phyloP scores from a whole-genome alignment of 176 grass and related monocot species.

The Thinopyrum elongatum region DNA sequence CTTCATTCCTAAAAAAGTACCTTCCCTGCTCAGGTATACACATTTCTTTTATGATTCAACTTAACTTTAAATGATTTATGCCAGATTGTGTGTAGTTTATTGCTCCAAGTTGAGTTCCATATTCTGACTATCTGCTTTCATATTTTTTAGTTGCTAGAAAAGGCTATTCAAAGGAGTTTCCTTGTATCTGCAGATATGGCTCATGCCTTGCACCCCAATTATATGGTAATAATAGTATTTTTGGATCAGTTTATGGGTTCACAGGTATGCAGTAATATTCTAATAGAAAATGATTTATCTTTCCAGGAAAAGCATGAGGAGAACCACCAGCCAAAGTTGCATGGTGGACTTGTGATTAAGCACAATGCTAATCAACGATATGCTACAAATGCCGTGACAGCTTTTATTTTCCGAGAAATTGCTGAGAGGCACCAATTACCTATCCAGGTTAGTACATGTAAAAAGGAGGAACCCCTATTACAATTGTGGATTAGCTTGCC shows the following conservation, averaged over 20 bases:
- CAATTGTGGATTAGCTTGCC: background rate
- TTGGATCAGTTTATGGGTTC: background rate
- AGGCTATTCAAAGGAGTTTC: constrained; percentile 88
- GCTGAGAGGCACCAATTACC: constrained; percentile 76
- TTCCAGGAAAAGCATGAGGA: constrained; percentile 97
- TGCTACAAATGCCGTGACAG: constrained; percentile 89
- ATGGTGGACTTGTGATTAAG: constrained; percentile 96
- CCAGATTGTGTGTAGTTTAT: background rate
- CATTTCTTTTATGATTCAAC: background rate
- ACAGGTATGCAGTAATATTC: background rate
- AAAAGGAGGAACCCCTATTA: background rate
- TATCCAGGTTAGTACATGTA: constrained; percentile 59
- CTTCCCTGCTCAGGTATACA: background rate
- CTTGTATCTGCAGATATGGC: constrained; percentile 98
- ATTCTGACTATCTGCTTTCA: constrained; percentile 32
- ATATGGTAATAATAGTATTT: constrained; percentile 56
- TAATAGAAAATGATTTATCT: background rate
- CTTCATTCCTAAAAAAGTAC: background rate
- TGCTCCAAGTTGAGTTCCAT: constrained; percentile 15
- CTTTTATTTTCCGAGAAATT: constrained; percentile 89
- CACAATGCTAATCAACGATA: constrained; percentile 96
- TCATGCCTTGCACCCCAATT: constrained; percentile 93
- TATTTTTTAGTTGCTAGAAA: constrained; percentile 65
- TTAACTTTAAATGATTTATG: background rate
- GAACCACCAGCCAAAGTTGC: constrained; percentile 94